A percentile compares a stretch with the other conserved stretches of the same genome.
phyloP scores from a whole-genome alignment of 495 filamentous ascomycete species.

The Talaromyces liani region DNA sequence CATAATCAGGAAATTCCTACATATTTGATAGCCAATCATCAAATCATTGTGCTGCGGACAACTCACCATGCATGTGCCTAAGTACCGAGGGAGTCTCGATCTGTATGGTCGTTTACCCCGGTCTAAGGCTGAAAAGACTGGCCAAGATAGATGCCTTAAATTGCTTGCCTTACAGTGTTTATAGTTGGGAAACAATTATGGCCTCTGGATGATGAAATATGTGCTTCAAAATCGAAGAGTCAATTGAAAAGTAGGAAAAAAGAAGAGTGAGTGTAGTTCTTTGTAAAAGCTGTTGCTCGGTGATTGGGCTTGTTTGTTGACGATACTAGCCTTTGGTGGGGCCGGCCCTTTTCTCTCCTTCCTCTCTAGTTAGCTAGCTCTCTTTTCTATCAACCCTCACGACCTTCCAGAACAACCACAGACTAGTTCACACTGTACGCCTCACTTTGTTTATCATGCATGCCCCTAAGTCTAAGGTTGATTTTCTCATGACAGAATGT shows the following conservation, averaged over 20 bases:
- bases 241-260: neutral
- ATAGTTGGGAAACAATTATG: neutral
- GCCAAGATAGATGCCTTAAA: neutral
- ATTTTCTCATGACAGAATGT: neutral
- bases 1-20: neutral
- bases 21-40: neutral
- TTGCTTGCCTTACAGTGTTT: neutral
- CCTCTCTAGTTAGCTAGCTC: neutral
- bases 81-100: neutral
- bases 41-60: slow-evolving; percentile 10
- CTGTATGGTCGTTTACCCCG: neutral
- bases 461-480: neutral
- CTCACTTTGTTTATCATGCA: neutral
- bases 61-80: slow-evolving; percentile 2
- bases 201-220: neutral
- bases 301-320: neutral
- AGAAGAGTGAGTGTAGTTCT: neutral
- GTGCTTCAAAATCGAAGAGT: neutral
- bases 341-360: neutral
- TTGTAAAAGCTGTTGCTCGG: neutral
- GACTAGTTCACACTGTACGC: neutral
- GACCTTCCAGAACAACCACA: neutral
- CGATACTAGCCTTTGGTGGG: neutral
- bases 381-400: neutral
- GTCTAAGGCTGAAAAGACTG: neutral